Percentiles rank a stretch among this genome's conserved stretches.
Conservation (phyloP, 2,329 filamentous ascomycete genomes). For the Exophiala viscosa region DNA sequence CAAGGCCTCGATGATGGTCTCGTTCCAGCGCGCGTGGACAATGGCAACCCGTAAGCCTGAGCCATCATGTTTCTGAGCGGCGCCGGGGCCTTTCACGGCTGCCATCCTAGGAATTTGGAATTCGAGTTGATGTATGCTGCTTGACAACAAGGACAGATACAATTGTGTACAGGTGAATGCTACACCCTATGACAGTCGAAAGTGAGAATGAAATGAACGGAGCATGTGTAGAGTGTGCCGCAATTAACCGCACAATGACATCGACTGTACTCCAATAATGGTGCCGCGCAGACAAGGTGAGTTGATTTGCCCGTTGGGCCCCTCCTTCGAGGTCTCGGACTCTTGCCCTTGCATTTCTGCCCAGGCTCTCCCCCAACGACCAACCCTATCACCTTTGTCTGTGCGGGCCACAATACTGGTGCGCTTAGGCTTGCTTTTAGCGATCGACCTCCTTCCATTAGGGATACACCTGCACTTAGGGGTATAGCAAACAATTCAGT, state of each 20-base stretch:
- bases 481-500: constrained; percentile 22
- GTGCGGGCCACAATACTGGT: constrained; percentile 3
- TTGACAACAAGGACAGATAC: not conserved
- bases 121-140: not conserved
- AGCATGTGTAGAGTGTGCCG: constrained; percentile 1
- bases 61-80: constrained; percentile 57
- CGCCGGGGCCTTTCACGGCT: constrained; percentile 61
- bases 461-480: constrained; percentile 29
- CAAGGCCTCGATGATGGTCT: constrained; percentile 78
- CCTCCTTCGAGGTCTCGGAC: constrained; percentile 1
- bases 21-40: constrained; percentile 94
- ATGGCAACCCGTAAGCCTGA: constrained; percentile 83
- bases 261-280: not conserved
- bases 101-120: constrained; percentile 44
- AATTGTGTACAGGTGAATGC: not conserved
- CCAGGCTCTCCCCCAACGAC: constrained; percentile 13
- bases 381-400: not conserved
- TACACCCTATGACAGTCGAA: not conserved
- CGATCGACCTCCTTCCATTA: constrained; percentile 28
- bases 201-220: not conserved
- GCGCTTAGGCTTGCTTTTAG: constrained; percentile 28
- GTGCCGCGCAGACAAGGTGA: not conserved
- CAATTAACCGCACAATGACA: constrained; percentile 12
- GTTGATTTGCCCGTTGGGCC: constrained; percentile 11
- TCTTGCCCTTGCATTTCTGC: constrained; percentile 2